Base-by-base conservation (phyloP, 768 basidiomycete genomes). In the Fomitopsis serialis region DNA sequence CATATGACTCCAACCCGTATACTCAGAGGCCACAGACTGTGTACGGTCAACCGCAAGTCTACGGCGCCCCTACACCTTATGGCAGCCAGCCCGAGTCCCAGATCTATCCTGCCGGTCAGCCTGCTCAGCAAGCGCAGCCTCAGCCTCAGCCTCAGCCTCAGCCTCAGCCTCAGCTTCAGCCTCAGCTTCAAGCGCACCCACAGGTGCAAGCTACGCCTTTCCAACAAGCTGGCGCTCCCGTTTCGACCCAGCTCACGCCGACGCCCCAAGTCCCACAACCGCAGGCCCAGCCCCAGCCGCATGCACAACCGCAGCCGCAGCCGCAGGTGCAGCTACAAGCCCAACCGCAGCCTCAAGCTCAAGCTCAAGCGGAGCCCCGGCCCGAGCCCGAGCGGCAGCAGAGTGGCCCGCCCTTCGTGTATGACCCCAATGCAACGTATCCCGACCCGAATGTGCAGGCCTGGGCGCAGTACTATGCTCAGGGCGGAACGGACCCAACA, bases 391-490 rank as follows among this genome's bases (percentile, higher is more conserved):
- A 65, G 22, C 60, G 65, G 6, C 72, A 76, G 43, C 58, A 59
- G 34, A 52, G 59, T 13, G 77, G 75, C 19, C 78, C 78, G 9
- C 79, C 79, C 13, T 81, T 72, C 52, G 66, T 71, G 9, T 92
- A 78, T 62, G 81, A 90, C 58, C 86, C 88, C 3, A 76, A 73
- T 25, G 71, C 74, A 46, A 82, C 81, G 21, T 93, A 93, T 60
- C 69, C 81, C 15, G 90, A 93, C 65, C 79, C 82, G 51, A 90
- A 90, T 57, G 89, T 85, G 21, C 89, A 92, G 63, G 87, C 87
- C 0, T 92, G 90, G 90, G 90, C 88, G 6, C 79, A 83, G 59
- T 93, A 93, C 67, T 92, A 92, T 63, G 83, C 84, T 0, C 80
- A 85, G 54, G 91, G 91, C 23, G 90, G 90, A 3, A 79, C 69